A percentile compares a stretch with the other conserved stretches of the same genome.
Evolutionary conservation across 2,329 filamentous ascomycete species (phyloP).

Genomic region (Ceratocystis cacaofunesta): DNA sequence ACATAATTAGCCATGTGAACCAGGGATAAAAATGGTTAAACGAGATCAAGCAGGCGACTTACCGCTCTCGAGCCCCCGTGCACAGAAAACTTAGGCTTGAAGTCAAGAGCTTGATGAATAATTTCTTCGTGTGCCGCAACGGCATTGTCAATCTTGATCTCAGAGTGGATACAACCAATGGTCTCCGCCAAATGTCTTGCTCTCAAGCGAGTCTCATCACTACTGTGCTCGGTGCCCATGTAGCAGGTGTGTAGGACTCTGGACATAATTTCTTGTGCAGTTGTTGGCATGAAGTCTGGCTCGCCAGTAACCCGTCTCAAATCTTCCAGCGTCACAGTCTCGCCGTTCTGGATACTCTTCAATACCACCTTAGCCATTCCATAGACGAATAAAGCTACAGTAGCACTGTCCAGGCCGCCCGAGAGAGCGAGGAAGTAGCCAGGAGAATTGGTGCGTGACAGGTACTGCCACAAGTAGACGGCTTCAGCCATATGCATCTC

Average conservation of each 20-base stretch:
- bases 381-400: conserved; percentile 22
- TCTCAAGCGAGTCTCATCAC: conserved; percentile 41
- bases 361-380: conserved; percentile 45
- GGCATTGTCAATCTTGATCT: conserved; percentile 58
- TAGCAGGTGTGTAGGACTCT: conserved; percentile 30
- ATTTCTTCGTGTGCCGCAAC: conserved; percentile 37
- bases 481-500: conserved; percentile 23
- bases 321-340: conserved; percentile 21
- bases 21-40: too few species aligned
- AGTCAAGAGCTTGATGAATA: conserved; percentile 21
- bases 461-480: conserved; percentile 39
- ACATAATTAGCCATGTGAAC: background rate
- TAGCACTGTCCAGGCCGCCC: conserved; percentile 22
- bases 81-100: conserved; percentile 32
- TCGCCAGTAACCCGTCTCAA: conserved; percentile 21
- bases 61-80: conserved; percentile 38
- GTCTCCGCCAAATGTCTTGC: conserved; percentile 43
- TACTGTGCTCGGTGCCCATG: conserved; percentile 47
- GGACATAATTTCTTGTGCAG: conserved; percentile 41
- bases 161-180: conserved; percentile 58
- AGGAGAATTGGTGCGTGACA: conserved; percentile 32
- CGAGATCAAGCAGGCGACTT: background rate
- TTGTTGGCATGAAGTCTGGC: conserved; percentile 34
- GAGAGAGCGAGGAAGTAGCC: conserved; percentile 40
- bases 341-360: conserved; percentile 31